Evolutionary conservation across 192 early-diverging fungal species (phyloP).

Genomic region (Haplosporangium gracile): DNA sequence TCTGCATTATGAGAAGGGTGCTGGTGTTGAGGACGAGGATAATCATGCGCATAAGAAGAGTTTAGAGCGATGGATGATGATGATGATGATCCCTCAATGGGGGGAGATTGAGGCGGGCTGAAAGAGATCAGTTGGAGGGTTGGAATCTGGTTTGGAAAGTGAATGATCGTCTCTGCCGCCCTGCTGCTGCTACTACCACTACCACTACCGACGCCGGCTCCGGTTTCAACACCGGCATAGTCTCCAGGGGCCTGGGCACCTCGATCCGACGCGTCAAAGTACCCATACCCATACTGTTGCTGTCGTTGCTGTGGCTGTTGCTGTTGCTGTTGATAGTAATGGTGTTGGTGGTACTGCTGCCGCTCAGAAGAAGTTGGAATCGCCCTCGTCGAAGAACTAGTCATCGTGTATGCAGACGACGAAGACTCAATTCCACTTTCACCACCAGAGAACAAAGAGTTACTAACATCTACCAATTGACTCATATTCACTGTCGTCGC

Average conservation of each 20-base stretch:
- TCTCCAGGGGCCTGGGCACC: no score
- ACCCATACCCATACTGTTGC: neutral
- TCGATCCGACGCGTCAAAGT: neutral
- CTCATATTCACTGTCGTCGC: neutral
- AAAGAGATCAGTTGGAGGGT: neutral
- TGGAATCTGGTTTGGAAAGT: slow-evolving; percentile 10
- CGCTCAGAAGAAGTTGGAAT: neutral
- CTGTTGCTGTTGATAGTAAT: neutral
- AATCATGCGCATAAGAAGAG: neutral
- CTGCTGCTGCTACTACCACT: neutral
- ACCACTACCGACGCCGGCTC: no score
- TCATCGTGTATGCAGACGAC: neutral
- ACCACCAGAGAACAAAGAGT: neutral
- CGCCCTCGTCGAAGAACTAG: neutral
- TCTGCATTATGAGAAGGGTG: neutral
- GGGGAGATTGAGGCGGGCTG: neutral
- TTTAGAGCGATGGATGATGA: no score
- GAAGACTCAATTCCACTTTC: neutral
- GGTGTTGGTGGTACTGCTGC: neutral
- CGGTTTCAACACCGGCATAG: no score
- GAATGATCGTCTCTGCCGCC: slow-evolving; percentile 14
- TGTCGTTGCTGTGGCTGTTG: neutral
- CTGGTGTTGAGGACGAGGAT: neutral
- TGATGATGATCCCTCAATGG: neutral
- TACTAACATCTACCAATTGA: neutral